phyloP scores from a whole-genome alignment of 2,329 filamentous ascomycete species.

The Curvularia eragrostidis region DNA sequence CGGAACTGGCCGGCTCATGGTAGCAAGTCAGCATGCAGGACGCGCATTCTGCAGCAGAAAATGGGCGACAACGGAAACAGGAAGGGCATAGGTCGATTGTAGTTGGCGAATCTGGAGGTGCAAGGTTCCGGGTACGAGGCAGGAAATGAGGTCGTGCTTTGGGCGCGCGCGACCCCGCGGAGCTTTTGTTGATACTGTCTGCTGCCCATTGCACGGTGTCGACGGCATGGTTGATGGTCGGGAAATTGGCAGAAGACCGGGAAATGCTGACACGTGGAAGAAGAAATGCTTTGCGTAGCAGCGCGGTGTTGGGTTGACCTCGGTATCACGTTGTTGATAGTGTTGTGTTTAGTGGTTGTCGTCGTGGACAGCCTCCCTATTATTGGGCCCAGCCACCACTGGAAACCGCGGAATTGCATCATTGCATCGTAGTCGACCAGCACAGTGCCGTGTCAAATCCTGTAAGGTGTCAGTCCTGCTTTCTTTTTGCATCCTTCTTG shows the following conservation, averaged over 20 bases:
- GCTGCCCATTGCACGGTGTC: background rate
- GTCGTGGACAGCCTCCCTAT: slow-evolving; percentile 31
- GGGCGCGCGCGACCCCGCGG: slow-evolving; percentile 10
- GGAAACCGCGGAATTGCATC: slow-evolving; percentile 36
- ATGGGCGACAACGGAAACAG: background rate
- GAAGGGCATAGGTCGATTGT: background rate
- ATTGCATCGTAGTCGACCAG: slow-evolving; percentile 30
- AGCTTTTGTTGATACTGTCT: slow-evolving; percentile 3
- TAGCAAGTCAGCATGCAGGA: background rate
- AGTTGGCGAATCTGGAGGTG: no score
- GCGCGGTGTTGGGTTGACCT: slow-evolving; percentile 17
- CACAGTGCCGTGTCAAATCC: slow-evolving; percentile 23
- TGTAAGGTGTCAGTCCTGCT: slow-evolving; percentile 16
- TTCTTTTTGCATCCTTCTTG: slow-evolving; percentile 10
- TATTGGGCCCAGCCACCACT: slow-evolving; percentile 40
- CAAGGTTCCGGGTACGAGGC: slow-evolving; percentile 4
- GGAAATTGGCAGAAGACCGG: background rate
- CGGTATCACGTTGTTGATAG: background rate
- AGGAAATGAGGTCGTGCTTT: slow-evolving; percentile 5
- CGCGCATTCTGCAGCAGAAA: background rate
- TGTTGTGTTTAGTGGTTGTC: background rate
- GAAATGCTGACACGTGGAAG: background rate
- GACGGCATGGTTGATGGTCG: background rate
- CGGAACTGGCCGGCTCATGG: background rate
- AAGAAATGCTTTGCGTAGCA: background rate